These are phyloP conservation scores for Emydomyces testavorans DNA, from an alignment of 2,329 filamentous ascomycete genomes.

Conservation along the genomic window DNA sequence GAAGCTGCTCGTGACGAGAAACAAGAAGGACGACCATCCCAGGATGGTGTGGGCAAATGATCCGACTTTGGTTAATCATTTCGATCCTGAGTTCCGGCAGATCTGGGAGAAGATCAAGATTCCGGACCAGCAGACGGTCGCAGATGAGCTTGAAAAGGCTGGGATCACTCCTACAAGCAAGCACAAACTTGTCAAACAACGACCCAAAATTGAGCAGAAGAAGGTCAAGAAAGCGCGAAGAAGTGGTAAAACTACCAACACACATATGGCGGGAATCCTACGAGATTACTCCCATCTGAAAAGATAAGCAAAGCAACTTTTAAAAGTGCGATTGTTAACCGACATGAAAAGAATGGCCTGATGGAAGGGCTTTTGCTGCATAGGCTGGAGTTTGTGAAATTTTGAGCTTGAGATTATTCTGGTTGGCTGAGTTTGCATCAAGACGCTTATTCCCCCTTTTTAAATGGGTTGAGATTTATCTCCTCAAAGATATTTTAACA, in stretches of 20 bases:
- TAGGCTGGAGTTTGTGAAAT: background rate
- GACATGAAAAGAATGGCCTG: background rate
- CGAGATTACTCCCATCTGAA: slow-evolving; percentile 55
- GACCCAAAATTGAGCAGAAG: slow-evolving; percentile 49
- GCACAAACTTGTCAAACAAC: slow-evolving; percentile 53
- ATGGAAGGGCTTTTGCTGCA: slow-evolving; percentile 1
- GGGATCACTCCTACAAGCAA: slow-evolving; percentile 78
- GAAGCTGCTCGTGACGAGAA: slow-evolving; percentile 71
- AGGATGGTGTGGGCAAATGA: slow-evolving; percentile 85
- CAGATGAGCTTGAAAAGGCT: slow-evolving; percentile 61
- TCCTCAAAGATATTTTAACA: background rate
- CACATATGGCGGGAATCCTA: slow-evolving; percentile 71
- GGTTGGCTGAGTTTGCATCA: too few relatives aligned
- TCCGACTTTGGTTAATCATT: slow-evolving; percentile 57
- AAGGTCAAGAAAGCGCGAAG: slow-evolving; percentile 64
- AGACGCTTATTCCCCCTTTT: too few relatives aligned
- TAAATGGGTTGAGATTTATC: background rate
- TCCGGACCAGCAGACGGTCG: slow-evolving; percentile 63
- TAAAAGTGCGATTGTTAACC: background rate
- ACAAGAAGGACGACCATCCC: slow-evolving; percentile 82
- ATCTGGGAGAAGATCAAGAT: slow-evolving; percentile 76
- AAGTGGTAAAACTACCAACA: slow-evolving; percentile 72
- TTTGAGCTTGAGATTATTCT: too few relatives aligned
- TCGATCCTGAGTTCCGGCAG: slow-evolving; percentile 71
- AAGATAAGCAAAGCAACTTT: slow-evolving; percentile 19